Evolutionary conservation across 805 yeast species (phyloP), one percentile per base, ranked within the genome.

Genomic region (Candida nitratophila): DNA sequence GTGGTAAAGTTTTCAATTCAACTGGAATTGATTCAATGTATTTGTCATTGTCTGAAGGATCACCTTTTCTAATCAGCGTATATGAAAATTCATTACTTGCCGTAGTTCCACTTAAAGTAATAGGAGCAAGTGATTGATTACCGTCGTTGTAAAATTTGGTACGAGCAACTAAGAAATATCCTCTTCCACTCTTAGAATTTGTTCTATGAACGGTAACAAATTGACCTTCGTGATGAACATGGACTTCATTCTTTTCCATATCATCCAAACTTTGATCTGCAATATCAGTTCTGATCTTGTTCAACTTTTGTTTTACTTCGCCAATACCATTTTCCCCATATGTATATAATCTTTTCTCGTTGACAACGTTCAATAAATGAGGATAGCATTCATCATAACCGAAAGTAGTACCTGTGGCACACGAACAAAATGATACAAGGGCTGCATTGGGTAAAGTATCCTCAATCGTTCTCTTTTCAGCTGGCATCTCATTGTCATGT

Each of bases 371-470:
- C 38, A 93, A 68, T 24, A 88, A 66, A 34, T 76, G 70, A 8
- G 97, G 97, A 61, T 83, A 93, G 42, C 91, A 77, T 64, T 91
- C 98, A 57, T 91, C 99, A 55, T 79, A 89, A 15, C 99, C 99
- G 64, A 86, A 82, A 0, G 88, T 95, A 1, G 96, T 83, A 3
- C 99, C 99, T 39, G 89, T 83, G 1, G 97, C 96, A 43, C 95
- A 86, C 1, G 95, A 80, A 55, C 98, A 90, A 60, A 91, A 77
- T 0, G 97, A 83, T 4, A 93, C 97, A 42, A 91, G 70, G 0
- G 96, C 99, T 3, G 97, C 97, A 55, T 85, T 91, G 10, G 97
- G 95, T 37, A 91, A 70, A 0, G 98, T 90, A 57, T 91, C 99
- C 58, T 90, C 96, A 1, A 87, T 83, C 0, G 96, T 89, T 59